phyloP scores from a whole-genome alignment of 768 basidiomycete species.

The Paxillus involutus region DNA sequence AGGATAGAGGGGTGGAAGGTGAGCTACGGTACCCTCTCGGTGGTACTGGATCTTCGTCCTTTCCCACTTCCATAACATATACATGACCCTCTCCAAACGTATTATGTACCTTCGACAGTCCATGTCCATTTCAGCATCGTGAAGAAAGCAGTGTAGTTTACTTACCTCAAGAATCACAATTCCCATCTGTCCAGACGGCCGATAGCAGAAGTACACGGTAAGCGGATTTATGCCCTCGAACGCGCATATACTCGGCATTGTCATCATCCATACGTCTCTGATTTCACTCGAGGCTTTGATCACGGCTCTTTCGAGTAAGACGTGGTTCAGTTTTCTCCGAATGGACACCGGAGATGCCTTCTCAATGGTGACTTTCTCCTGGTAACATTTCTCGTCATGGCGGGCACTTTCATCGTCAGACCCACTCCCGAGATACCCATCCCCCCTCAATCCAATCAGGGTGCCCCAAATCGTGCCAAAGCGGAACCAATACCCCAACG shows the following conservation, averaged over 20 bases:
- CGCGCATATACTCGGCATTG: conserved; percentile 69
- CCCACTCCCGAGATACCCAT: conserved; percentile 42
- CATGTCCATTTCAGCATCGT: not conserved
- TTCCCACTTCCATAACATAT: conserved; percentile 49
- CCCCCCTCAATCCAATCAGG: conserved; percentile 46
- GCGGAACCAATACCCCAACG: conserved; percentile 50
- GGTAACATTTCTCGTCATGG: not conserved
- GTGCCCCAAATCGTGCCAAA: conserved; percentile 48
- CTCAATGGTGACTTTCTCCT: not conserved
- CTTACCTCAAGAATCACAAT: conserved; percentile 58
- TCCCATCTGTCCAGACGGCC: conserved; percentile 29
- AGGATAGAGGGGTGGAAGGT: not conserved
- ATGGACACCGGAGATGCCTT: conserved; percentile 26
- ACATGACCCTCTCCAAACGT: conserved; percentile 72
- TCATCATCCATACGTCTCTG: conserved; percentile 67
- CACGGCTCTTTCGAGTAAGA: conserved; percentile 33
- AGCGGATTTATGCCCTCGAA: conserved; percentile 72
- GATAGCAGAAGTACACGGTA: conserved; percentile 67
- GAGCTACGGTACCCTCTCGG: conserved; percentile 32
- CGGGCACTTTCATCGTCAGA: conserved; percentile 7
- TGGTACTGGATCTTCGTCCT: conserved; percentile 40
- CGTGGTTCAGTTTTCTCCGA: conserved; percentile 38
- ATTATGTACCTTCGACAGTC: conserved; percentile 56
- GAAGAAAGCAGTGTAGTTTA: not conserved
- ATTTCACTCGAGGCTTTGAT: conserved; percentile 20